phyloP scores from a whole-genome alignment of 208 protist genomes.

The Strigomonas culicis region DNA sequence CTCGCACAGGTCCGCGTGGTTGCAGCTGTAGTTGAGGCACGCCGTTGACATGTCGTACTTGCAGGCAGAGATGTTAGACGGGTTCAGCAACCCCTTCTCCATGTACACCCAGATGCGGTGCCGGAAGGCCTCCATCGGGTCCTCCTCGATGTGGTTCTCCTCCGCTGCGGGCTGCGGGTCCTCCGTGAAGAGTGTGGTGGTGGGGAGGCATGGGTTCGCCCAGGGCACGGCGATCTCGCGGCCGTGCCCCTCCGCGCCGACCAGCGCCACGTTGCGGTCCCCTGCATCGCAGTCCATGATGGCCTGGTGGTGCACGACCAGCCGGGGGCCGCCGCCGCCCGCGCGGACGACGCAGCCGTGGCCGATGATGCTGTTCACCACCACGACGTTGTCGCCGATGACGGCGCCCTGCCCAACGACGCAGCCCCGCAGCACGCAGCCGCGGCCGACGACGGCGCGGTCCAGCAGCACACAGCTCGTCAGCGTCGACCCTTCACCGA shows the following conservation, averaged over 20 bases:
- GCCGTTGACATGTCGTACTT: constrained; percentile 59
- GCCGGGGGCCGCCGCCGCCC: constrained; percentile 11
- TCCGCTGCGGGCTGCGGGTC: constrained; percentile 36
- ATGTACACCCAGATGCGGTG: constrained; percentile 35
- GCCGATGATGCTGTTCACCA: constrained; percentile 57
- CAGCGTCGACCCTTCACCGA: constrained; percentile 51
- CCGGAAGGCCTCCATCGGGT: constrained; percentile 46
- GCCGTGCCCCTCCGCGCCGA: constrained; percentile 35
- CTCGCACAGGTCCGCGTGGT: constrained; percentile 39
- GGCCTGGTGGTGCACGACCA: constrained; percentile 17
- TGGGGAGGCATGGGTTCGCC: constrained; percentile 34
- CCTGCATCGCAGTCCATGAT: constrained; percentile 4
- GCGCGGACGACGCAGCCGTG: constrained; percentile 31
- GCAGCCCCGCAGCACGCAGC: constrained; percentile 47
- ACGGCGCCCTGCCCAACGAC: constrained; percentile 52
- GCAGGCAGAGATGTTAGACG: constrained; percentile 40
- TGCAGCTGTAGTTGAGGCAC: constrained; percentile 40
- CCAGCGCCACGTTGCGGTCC: constrained; percentile 24
- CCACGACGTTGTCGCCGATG: constrained; percentile 39
- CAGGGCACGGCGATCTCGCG: constrained; percentile 23
- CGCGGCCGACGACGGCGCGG: constrained; percentile 42
- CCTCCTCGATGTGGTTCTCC: constrained; percentile 27
- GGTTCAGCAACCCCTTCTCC: constrained; percentile 37
- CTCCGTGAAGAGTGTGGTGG: constrained; percentile 52
- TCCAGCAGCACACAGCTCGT: constrained; percentile 71